phyloP scores from a whole-genome alignment of 1,139 yeast species.

The Hyphopichia khmerensis region DNA sequence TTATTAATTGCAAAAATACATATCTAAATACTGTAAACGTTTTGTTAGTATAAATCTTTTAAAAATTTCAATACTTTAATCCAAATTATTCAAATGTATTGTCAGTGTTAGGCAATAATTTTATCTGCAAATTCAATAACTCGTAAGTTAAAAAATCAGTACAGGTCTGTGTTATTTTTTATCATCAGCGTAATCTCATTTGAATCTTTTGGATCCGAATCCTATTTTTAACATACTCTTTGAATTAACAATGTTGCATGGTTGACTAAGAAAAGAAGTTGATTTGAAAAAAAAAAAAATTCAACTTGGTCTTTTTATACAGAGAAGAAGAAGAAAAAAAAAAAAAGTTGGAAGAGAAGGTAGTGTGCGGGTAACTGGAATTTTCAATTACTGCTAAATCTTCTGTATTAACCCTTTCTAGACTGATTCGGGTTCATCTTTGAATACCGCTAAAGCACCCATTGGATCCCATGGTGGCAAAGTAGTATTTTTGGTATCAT shows the following conservation, averaged over 20 bases:
- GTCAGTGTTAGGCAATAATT: constrained; percentile 33
- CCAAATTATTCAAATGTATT: neutral
- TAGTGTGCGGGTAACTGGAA: constrained; percentile 4
- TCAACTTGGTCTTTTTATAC: neutral
- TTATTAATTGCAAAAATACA: neutral
- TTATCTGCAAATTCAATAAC: constrained; percentile 27
- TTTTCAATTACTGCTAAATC: constrained; percentile 6
- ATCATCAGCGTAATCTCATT: constrained; percentile 34
- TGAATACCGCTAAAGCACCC: constrained; percentile 15
- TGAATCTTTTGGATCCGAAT: neutral
- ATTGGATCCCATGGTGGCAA: constrained; percentile 19
- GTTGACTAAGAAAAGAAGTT: neutral
- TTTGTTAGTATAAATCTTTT: neutral
- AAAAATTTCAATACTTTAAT: neutral
- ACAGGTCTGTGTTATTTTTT: constrained; percentile 62
- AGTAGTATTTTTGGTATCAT: constrained; percentile 6
- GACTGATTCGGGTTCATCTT: neutral
- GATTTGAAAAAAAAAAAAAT: neutral
- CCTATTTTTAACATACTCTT: neutral
- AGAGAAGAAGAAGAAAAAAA: neutral
- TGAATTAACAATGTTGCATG: neutral
- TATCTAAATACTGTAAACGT: neutral
- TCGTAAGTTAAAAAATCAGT: constrained; percentile 33
- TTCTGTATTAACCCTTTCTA: neutral
- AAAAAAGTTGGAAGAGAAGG: too few relatives aligned